Conservation (phyloP, 2,329 filamentous ascomycete species). For the Hypoxylon rubiginosum region DNA sequence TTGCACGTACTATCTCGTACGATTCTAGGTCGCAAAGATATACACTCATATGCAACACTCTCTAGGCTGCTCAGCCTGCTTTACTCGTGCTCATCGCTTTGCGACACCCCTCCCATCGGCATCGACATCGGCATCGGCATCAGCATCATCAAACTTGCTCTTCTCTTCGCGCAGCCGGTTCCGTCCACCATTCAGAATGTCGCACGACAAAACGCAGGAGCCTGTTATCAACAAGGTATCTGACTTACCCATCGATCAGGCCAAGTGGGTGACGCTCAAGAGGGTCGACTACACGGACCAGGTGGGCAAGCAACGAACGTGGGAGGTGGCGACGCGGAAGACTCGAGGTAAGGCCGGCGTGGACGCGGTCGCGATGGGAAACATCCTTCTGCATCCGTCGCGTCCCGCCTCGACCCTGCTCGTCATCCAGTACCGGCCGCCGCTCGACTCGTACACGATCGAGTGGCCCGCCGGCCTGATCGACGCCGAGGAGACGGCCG, state of each 20-base stretch:
- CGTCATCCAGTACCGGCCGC: constrained; percentile 67
- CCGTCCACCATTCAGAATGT: constrained; percentile 50
- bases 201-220: constrained; percentile 56
- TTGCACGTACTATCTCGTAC: background rate
- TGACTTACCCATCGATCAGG: constrained; percentile 63
- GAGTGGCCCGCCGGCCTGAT: constrained; percentile 68
- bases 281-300: constrained; percentile 71
- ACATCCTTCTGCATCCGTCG: constrained; percentile 65
- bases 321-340: constrained; percentile 72
- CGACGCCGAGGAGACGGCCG: constrained; percentile 65
- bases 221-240: constrained; percentile 62
- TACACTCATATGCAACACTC: constrained; percentile 10
- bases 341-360: constrained; percentile 68
- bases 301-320: constrained; percentile 65
- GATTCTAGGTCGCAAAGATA: background rate
- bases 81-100: background rate
- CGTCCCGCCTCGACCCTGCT: constrained; percentile 61
- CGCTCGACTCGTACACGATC: constrained; percentile 65
- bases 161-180: background rate
- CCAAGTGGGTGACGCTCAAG: constrained; percentile 69
- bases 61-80: background rate
- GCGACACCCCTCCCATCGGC: background rate
- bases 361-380: constrained; percentile 74
- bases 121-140: background rate
- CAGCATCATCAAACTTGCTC: background rate